These are phyloP conservation scores for Xylaria palmicola DNA, from an alignment of 495 filamentous ascomycete species.

Conservation along the genomic window DNA sequence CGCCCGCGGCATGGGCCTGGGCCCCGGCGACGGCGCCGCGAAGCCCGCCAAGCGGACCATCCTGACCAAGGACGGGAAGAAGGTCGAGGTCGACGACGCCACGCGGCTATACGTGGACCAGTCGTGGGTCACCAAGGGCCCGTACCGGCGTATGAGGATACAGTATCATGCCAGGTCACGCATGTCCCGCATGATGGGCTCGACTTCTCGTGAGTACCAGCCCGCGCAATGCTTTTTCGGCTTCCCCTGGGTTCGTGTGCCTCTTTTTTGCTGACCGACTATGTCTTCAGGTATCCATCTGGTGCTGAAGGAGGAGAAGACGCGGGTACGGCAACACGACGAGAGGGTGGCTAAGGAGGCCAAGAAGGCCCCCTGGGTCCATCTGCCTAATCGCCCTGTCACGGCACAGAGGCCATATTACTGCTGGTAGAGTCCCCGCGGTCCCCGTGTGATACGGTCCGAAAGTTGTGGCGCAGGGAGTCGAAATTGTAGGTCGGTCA, in stretches of 20 bases:
- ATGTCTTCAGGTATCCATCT: conserved; percentile 63
- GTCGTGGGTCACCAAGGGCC: conserved; percentile 85
- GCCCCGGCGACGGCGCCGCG: conserved; percentile 31
- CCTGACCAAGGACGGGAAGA: conserved; percentile 57
- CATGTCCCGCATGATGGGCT: conserved; percentile 59
- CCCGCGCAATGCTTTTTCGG: not conserved
- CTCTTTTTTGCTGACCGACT: not conserved
- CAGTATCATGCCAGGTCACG: conserved; percentile 70
- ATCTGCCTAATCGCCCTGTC: conserved; percentile 75
- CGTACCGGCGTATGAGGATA: conserved; percentile 45
- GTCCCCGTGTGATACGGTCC: not conserved
- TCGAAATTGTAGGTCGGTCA: not conserved
- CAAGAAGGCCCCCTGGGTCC: conserved; percentile 75
- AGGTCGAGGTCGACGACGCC: conserved; percentile 63
- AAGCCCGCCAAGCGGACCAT: conserved; percentile 36
- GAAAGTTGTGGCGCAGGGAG: not conserved
- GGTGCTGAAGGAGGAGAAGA: conserved; percentile 89
- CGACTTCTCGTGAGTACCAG: conserved; percentile 65
- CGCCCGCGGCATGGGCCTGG: conserved; percentile 81
- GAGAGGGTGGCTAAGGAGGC: conserved; percentile 71
- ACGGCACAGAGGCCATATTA: conserved; percentile 83
- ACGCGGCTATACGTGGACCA: conserved; percentile 81
- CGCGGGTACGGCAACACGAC: conserved; percentile 72
- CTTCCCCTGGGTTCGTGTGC: not conserved
- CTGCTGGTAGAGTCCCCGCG: conserved; percentile 63